These are phyloP conservation scores for Astragalus membranaceus DNA, from an alignment of 306 rosid species.

Conservation along the genomic window DNA sequence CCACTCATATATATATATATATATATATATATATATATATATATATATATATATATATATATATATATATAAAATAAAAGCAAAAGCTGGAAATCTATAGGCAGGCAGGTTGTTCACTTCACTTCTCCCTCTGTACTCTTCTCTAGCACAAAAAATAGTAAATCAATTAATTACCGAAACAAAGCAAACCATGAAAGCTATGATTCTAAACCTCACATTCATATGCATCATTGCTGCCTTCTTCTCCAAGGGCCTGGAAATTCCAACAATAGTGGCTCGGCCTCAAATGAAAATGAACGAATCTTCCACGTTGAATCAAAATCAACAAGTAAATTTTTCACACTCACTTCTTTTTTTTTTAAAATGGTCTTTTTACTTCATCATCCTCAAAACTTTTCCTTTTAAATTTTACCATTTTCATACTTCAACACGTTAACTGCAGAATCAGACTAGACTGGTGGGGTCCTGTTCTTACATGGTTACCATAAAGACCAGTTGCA, in stretches of 20 bases:
- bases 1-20: no score
- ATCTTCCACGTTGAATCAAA: constrained; percentile 34
- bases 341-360: neutral
- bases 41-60: no score
- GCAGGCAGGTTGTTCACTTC: no score
- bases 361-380: no score
- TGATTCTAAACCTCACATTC: neutral
- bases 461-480: constrained; percentile 54
- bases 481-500: constrained; percentile 59
- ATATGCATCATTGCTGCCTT: neutral
- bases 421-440: neutral
- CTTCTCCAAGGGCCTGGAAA: constrained; percentile 9
- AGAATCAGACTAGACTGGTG: constrained; percentile 23
- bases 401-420: no score
- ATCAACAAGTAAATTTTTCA: constrained; percentile 12
- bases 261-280: constrained; percentile 11
- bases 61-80: no score
- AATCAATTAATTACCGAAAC: no score
- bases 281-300: constrained; percentile 27
- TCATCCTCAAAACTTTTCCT: no score
- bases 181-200: constrained; percentile 1
- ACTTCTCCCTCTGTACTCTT: no score
- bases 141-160: no score
- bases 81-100: no score
- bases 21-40: no score